Conservation (phyloP, 2,329 filamentous ascomycete species). For the Microdochium paspali region DNA sequence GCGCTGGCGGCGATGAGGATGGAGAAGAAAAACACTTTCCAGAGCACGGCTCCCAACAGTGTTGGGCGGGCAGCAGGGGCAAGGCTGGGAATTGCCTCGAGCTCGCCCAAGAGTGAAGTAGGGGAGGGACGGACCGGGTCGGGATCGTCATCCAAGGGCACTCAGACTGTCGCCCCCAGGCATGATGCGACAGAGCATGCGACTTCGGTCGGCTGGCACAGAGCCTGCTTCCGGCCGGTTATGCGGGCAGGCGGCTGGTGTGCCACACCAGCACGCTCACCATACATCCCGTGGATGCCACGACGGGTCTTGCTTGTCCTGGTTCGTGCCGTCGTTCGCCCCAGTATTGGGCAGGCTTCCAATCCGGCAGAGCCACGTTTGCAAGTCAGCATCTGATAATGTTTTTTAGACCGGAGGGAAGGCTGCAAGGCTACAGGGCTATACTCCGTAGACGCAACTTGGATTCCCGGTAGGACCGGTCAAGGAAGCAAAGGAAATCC, state of each 20-base stretch:
- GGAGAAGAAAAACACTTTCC: no score
- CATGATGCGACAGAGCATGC: neutral
- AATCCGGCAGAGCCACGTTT: neutral
- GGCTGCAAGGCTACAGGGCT: no score
- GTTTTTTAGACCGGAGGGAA: constrained; percentile 25
- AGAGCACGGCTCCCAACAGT: no score
- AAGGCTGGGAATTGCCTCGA: no score
- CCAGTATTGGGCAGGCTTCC: neutral
- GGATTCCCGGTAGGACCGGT: no score
- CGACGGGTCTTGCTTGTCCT: no score
- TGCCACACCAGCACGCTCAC: neutral
- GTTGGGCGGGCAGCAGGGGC: no score
- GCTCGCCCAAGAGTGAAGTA: no score
- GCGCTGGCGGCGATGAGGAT: no score
- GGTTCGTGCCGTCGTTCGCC: constrained; percentile 1
- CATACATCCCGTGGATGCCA: neutral
- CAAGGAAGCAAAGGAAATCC: no score
- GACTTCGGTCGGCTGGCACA: neutral
- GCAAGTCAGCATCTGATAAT: constrained; percentile 16
- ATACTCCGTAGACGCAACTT: no score
- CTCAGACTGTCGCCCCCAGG: neutral
- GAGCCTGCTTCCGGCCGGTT: neutral
- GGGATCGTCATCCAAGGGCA: neutral
- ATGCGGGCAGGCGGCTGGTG: neutral
- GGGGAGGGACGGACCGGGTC: no score